Evolutionary conservation across 371 early-diverging fungal genomes (phyloP).

Genomic region (Apophysomyces trapeziformis): DNA sequence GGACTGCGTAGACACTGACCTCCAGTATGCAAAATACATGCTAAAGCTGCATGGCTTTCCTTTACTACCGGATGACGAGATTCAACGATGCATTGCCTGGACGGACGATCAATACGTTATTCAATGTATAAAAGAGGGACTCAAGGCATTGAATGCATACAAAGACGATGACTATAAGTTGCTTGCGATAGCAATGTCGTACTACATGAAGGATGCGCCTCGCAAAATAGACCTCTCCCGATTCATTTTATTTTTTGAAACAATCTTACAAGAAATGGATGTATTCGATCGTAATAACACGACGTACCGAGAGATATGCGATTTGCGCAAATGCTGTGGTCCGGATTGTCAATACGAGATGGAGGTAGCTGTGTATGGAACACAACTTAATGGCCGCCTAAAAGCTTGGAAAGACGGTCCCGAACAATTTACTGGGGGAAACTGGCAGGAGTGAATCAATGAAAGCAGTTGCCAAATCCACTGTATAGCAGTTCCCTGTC

Average conservation of each 20-base stretch:
- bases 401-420: constrained; percentile 16
- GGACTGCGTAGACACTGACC: constrained; percentile 33
- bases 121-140: constrained; percentile 9
- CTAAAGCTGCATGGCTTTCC: not conserved
- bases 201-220: constrained; percentile 24
- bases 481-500: not conserved
- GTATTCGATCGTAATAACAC: constrained; percentile 8
- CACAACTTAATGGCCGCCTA: constrained; percentile 9
- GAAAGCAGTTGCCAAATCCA: not conserved
- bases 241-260: constrained; percentile 19
- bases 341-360: constrained; percentile 14
- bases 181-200: not conserved
- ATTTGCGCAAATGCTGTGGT: constrained; percentile 23
- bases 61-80: constrained; percentile 8
- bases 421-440: not conserved
- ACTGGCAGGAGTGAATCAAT: constrained; percentile 15
- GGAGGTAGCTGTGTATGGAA: constrained; percentile 16
- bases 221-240: constrained; percentile 21
- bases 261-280: constrained; percentile 21
- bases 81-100: constrained; percentile 21
- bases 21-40: constrained; percentile 14
- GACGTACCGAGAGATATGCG: constrained; percentile 19
- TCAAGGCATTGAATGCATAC: not conserved
- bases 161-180: not conserved
- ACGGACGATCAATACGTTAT: constrained; percentile 8